A percentile compares a stretch with the other conserved stretches of the same genome.
Conservation (phyloP, 1,284 basidiomycete genomes). For the Boletellus dicymbophilus region DNA sequence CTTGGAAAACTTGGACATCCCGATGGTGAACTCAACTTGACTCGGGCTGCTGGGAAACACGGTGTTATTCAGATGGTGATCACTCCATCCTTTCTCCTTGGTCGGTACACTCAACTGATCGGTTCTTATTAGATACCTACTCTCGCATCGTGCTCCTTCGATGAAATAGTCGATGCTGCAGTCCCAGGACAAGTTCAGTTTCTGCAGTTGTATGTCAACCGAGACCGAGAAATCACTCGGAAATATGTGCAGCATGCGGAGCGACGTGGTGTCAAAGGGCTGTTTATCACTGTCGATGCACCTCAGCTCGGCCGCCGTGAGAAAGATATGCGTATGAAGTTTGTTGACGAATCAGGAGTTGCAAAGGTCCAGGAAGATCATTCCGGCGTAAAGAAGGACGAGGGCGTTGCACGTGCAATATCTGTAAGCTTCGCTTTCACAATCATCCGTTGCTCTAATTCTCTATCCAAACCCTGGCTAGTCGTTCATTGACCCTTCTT, state of each 20-base stretch:
- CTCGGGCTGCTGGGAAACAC: slow-evolving; percentile 55
- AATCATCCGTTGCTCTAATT: slow-evolving; percentile 1
- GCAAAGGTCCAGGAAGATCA: slow-evolving; percentile 50
- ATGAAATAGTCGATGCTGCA: slow-evolving; percentile 63
- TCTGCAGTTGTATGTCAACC: slow-evolving; percentile 81
- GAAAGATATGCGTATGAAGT: slow-evolving; percentile 95
- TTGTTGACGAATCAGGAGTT: slow-evolving; percentile 80
- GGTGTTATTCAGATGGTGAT: slow-evolving; percentile 61
- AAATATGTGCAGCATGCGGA: slow-evolving; percentile 84
- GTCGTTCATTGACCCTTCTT: slow-evolving; percentile 90
- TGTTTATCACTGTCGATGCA: slow-evolving; percentile 91
- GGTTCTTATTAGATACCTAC: slow-evolving; percentile 42
- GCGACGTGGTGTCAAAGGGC: slow-evolving; percentile 74
- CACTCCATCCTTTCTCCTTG: background rate
- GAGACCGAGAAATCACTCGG: slow-evolving; percentile 77
- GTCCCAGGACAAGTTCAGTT: slow-evolving; percentile 72
- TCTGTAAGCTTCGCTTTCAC: slow-evolving; percentile 49
- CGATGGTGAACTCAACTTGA: slow-evolving; percentile 62
- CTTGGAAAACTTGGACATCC: slow-evolving; percentile 68
- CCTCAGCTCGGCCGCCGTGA: slow-evolving; percentile 88
- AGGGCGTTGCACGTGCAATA: slow-evolving; percentile 91
- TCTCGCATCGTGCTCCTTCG: slow-evolving; percentile 26
- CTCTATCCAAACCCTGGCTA: slow-evolving; percentile 31
- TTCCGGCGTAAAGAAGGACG: slow-evolving; percentile 72
- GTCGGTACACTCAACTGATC: slow-evolving; percentile 3